Evolutionary conservation across 306 rosid species (phyloP).

Genomic region (Cucurbita argyrosperma): DNA sequence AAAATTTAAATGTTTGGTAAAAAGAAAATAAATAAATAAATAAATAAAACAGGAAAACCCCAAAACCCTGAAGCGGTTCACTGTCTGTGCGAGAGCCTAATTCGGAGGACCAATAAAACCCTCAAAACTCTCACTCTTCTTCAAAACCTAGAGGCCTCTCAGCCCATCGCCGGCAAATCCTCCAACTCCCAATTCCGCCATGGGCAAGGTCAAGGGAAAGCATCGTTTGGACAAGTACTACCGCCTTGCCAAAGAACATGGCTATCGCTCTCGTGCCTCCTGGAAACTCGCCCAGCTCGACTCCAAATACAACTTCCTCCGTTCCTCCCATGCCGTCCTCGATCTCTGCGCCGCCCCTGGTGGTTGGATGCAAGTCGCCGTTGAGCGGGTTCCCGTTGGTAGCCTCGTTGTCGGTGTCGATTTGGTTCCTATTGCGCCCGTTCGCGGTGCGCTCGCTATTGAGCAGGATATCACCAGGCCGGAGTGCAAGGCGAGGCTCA

Average conservation of each 20-base stretch:
- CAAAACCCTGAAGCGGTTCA: not conserved
- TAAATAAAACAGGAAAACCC: not conserved
- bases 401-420: conserved; percentile 73
- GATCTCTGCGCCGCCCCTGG: conserved; percentile 99
- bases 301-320: conserved; percentile 49
- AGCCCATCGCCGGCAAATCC: not conserved
- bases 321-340: conserved; percentile 66
- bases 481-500: conserved; percentile 50
- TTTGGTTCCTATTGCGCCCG: conserved; percentile 57
- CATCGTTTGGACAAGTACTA: conserved; percentile 90
- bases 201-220: conserved; percentile 95
- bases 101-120: not conserved
- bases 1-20: no score
- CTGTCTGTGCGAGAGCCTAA: not conserved
- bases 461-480: conserved; percentile 76
- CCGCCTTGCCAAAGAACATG: conserved; percentile 77
- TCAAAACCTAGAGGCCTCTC: not conserved
- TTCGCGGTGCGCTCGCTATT: conserved; percentile 56
- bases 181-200: not conserved
- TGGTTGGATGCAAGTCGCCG: conserved; percentile 97
- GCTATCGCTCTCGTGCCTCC: conserved; percentile 86
- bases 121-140: not conserved
- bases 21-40: no score
- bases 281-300: conserved; percentile 88
- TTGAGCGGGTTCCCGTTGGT: conserved; percentile 61